These are phyloP conservation scores for Chrysoporthe cubensis DNA, from an alignment of 2,329 filamentous ascomycete species.

Conservation along the genomic window DNA sequence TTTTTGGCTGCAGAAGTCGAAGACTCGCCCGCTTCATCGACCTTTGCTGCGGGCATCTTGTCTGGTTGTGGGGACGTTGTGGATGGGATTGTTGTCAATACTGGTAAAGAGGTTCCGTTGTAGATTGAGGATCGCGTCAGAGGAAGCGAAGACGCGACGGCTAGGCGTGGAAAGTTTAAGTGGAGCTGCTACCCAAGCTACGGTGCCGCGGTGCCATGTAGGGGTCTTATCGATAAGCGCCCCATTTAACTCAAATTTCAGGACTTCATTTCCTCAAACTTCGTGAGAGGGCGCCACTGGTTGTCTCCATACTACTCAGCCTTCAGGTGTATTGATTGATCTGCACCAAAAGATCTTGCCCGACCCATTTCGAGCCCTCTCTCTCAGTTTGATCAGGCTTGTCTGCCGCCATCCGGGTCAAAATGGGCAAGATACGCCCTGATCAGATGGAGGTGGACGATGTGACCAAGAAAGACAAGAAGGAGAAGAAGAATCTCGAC, in stretches of 20 bases:
- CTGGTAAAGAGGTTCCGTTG: not conserved
- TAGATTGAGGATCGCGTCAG: conserved; percentile 29
- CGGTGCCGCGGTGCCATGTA: not conserved
- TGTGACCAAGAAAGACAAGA: conserved; percentile 19
- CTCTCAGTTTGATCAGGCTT: not conserved
- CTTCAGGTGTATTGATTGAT: not conserved
- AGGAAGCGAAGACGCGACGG: conserved; percentile 25
- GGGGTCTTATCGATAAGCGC: conserved; percentile 1
- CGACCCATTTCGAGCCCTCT: not conserved
- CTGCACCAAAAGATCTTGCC: not conserved
- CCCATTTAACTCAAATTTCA: not conserved
- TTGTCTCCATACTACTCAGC: not conserved
- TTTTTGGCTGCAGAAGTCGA: conserved; percentile 64
- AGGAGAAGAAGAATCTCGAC: conserved; percentile 30
- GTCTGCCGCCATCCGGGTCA: not conserved
- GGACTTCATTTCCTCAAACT: not conserved
- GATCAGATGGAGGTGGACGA: conserved; percentile 8
- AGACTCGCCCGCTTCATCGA: conserved; percentile 62
- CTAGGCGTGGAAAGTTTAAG: conserved; percentile 14
- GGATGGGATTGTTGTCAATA: not conserved
- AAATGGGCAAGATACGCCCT: conserved; percentile 22
- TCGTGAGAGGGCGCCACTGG: not conserved
- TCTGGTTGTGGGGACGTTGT: not conserved
- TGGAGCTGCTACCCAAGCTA: not conserved
- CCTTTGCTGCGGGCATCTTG: conserved; percentile 53